These are phyloP conservation scores for Pythium diclinum DNA, from an alignment of 352 stramenopile genomes.

Conservation along the genomic window DNA sequence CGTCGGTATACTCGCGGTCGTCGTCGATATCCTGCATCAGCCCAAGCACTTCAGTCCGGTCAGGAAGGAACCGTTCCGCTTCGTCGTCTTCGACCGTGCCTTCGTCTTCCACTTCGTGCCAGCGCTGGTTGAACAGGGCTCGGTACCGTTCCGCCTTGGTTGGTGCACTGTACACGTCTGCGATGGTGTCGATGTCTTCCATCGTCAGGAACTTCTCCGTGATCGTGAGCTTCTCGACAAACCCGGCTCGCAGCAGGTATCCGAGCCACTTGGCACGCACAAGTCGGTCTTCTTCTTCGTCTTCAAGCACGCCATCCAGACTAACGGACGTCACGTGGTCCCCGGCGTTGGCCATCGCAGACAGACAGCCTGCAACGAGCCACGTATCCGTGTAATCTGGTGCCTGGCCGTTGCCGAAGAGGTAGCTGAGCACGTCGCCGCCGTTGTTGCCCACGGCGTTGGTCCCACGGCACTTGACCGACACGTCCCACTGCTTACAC, in stretches of 20 bases:
- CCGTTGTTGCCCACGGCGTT: not conserved
- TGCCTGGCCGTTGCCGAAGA: not conserved
- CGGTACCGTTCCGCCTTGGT: not conserved
- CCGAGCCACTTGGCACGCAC: conserved; percentile 16
- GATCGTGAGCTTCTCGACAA: conserved; percentile 9
- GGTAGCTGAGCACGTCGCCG: not conserved
- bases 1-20: conserved; percentile 7
- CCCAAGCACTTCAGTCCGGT: conserved; percentile 8
- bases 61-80: not conserved
- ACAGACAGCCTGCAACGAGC: conserved; percentile 7
- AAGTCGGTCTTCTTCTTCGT: conserved; percentile 1
- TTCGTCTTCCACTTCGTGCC: conserved; percentile 9
- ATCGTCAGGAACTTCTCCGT: conserved; percentile 5
- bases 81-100: not conserved
- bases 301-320: conserved; percentile 4
- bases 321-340: conserved; percentile 9
- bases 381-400: not conserved
- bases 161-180: not conserved
- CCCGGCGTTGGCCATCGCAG: conserved; percentile 6
- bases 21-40: conserved; percentile 6
- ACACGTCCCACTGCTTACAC: not conserved
- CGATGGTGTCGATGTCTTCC: conserved; percentile 13
- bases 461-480: not conserved
- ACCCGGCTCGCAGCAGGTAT: conserved; percentile 4
- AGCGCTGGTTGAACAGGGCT: not conserved